phyloP scores from a whole-genome alignment of 768 basidiomycete species.

The Neoboletus magnificus region DNA sequence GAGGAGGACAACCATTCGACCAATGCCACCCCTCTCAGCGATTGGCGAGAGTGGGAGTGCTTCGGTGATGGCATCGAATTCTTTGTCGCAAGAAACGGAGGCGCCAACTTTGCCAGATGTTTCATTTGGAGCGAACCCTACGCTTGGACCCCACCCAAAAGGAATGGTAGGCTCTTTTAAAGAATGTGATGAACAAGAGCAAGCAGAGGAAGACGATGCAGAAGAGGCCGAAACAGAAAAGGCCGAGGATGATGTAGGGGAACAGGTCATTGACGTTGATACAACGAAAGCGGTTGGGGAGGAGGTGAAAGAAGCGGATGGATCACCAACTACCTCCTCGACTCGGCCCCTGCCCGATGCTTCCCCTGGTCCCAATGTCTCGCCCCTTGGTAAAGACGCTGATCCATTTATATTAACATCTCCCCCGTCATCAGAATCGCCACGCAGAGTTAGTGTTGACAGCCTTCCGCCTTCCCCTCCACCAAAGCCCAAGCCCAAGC shows the following conservation, averaged over 20 bases:
- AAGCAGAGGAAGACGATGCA: not conserved
- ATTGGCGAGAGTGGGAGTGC: not conserved
- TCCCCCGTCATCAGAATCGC: conserved; percentile 1
- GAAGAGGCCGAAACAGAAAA: not conserved
- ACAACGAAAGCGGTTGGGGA: not conserved
- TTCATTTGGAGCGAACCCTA: conserved; percentile 20
- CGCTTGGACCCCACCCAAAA: conserved; percentile 13
- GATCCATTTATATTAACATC: conserved; percentile 3
- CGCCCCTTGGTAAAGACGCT: conserved; percentile 10
- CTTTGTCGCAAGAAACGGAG: conserved; percentile 1
- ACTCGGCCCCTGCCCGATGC: conserved; percentile 13
- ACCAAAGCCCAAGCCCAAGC: conserved; percentile 21
- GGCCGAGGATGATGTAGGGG: not conserved
- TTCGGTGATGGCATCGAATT: conserved; percentile 2
- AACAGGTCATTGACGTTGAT: not conserved
- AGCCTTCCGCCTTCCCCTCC: conserved; percentile 21
- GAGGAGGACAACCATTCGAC: conserved; percentile 19
- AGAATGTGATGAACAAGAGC: conserved; percentile 14
- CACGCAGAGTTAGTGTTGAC: conserved; percentile 10
- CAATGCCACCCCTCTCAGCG: conserved; percentile 2
- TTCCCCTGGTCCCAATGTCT: conserved; percentile 8
- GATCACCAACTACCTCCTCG: not conserved
- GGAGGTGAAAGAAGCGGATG: not conserved
- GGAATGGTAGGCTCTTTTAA: conserved; percentile 1
- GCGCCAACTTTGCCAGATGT: conserved; percentile 12